phyloP scores from a whole-genome alignment of 345 rosid genomes.

The Salix brachista region DNA sequence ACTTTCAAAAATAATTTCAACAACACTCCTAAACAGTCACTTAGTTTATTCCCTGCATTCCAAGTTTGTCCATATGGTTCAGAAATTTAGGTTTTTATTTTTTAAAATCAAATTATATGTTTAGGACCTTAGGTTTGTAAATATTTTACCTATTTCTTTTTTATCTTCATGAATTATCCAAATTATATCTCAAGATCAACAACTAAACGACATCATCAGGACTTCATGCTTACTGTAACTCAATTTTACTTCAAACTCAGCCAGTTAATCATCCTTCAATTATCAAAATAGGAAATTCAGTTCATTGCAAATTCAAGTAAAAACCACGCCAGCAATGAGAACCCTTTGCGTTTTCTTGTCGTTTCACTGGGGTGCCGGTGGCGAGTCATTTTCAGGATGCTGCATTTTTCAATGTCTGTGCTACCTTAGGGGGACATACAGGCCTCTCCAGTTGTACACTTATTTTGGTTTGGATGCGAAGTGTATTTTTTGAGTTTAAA shows the following conservation, averaged over 20 bases:
- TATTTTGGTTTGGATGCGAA: too few species aligned
- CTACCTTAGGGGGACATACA: neutral
- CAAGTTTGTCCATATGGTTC: neutral
- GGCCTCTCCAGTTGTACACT: neutral
- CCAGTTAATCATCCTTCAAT: neutral
- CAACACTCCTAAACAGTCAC: too few species aligned
- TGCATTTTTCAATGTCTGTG: neutral
- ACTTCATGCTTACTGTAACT: too few species aligned
- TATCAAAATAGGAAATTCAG: neutral
- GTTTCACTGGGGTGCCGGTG: neutral
- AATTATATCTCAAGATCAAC: neutral
- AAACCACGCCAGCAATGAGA: too few species aligned
- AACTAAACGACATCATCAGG: neutral
- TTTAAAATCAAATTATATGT: too few species aligned
- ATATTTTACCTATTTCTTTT: neutral
- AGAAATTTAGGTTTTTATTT: neutral
- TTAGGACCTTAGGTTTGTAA: too few species aligned
- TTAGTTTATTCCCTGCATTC: neutral
- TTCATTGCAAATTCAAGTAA: neutral
- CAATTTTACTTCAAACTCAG: neutral
- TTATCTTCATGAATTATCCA: neutral
- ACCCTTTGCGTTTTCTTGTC: neutral
- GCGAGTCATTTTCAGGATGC: neutral
- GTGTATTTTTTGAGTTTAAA: too few species aligned
- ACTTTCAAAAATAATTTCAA: too few species aligned